Evolutionary conservation across 129 eudicot species (phyloP).

Genomic region (Cynara cardunculus): DNA sequence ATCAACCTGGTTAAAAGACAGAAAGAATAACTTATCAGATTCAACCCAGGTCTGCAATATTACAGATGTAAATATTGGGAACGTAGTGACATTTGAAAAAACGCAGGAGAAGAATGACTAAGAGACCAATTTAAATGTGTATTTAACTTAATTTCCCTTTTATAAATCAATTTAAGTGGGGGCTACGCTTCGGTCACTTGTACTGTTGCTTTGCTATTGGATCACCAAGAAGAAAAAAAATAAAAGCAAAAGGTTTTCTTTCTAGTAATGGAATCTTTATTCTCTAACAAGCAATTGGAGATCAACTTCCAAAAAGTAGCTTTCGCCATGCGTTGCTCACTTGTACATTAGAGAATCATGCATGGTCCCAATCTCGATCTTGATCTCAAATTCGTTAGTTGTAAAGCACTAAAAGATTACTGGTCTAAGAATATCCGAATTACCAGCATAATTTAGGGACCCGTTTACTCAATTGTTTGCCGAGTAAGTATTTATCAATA

Average conservation of each 20-base stretch:
- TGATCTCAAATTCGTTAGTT: not conserved
- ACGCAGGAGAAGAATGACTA: no score
- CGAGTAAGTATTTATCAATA: no score
- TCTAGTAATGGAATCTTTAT: constrained; percentile 6
- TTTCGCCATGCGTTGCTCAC: not conserved
- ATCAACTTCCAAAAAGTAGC: constrained; percentile 13
- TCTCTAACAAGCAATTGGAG: constrained; percentile 8
- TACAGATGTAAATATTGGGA: no score
- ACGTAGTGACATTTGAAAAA: no score
- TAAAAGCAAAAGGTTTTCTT: constrained; percentile 5
- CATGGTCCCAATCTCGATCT: not conserved
- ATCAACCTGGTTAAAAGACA: no score
- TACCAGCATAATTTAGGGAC: no score
- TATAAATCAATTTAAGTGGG: not conserved
- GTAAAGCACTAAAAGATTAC: no score
- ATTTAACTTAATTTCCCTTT: no score
- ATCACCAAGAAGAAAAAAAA: not conserved
- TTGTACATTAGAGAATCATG: not conserved
- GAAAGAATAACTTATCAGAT: no score
- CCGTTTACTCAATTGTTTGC: no score
- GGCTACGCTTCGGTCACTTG: not conserved
- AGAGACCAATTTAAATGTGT: no score
- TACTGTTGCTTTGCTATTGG: not conserved
- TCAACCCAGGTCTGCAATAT: no score
- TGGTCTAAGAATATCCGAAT: not conserved